Evolutionary conservation across 1,284 basidiomycete genomes (phyloP).

Genomic region (Melanopsichium pennsylvanicum): DNA sequence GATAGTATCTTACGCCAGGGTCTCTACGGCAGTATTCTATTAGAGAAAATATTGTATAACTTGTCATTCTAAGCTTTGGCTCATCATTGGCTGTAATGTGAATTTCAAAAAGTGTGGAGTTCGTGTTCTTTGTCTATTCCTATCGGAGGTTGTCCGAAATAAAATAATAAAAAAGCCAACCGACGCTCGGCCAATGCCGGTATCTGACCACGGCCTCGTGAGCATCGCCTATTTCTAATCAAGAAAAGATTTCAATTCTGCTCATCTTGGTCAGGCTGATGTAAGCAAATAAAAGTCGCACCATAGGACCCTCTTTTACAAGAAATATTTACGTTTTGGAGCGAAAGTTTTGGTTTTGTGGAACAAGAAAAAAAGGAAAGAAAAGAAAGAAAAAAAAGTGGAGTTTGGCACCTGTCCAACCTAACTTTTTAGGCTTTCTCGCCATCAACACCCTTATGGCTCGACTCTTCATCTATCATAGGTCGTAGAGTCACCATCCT

Average conservation of each 20-base stretch:
- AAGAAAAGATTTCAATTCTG: neutral
- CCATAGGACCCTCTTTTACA: neutral
- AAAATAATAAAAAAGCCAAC: neutral
- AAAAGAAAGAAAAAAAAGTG: no score
- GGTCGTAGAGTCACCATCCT: no score
- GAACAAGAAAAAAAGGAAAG: no score
- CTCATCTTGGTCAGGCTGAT: conserved; percentile 2
- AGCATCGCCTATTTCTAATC: conserved; percentile 17
- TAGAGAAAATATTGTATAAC: no score
- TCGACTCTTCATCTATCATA: no score
- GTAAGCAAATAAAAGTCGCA: neutral
- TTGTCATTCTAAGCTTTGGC: no score
- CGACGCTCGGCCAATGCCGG: neutral
- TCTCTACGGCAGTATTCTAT: no score
- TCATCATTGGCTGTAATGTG: no score
- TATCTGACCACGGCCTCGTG: neutral
- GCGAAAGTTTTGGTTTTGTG: conserved; percentile 34
- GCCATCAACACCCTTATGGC: neutral
- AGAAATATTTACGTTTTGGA: conserved; percentile 8
- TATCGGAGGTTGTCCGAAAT: no score
- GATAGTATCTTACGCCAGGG: no score
- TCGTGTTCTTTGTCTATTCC: conserved; percentile 1
- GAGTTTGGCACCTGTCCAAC: conserved; percentile 2
- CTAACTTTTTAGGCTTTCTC: neutral
- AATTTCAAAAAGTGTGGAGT: no score